phyloP scores from a whole-genome alignment of 768 basidiomycete species.

The Ramaria sp. region DNA sequence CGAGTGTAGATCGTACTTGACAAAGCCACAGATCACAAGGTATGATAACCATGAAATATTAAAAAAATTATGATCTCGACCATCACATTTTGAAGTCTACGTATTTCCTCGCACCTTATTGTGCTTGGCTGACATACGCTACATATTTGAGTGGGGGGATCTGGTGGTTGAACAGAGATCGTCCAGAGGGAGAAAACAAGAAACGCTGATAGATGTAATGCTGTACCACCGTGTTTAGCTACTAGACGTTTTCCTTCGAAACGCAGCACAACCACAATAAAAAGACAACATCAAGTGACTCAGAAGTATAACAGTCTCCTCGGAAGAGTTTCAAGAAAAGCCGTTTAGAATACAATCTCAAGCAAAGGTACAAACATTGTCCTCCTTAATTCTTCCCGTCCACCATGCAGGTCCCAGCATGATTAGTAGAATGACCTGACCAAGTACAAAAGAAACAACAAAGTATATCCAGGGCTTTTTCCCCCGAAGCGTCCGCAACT shows the following conservation, averaged over 20 bases:
- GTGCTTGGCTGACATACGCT: constrained; percentile 53
- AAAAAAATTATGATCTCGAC: not conserved
- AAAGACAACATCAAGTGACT: too few relatives aligned
- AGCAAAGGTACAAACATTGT: constrained; percentile 38
- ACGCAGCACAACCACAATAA: too few relatives aligned
- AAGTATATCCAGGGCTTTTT: constrained; percentile 61
- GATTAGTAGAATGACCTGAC: constrained; percentile 59
- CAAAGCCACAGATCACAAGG: constrained; percentile 2
- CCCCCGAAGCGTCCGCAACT: constrained; percentile 47
- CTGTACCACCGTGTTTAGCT: too few relatives aligned
- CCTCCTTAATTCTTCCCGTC: constrained; percentile 33
- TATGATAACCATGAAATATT: not conserved
- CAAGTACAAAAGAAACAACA: constrained; percentile 51
- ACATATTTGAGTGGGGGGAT: constrained; percentile 61
- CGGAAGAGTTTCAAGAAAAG: too few relatives aligned
- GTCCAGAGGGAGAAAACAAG: not conserved
- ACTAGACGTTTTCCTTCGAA: too few relatives aligned
- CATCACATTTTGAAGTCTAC: constrained; percentile 25
- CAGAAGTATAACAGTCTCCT: too few relatives aligned
- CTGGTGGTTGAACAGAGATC: constrained; percentile 40
- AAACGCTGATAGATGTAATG: too few relatives aligned
- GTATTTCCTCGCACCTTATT: constrained; percentile 53
- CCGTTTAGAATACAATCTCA: not conserved
- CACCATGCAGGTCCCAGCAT: constrained; percentile 62
- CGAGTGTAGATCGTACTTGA: not conserved